Base-by-base conservation (phyloP, 495 filamentous ascomycete genomes). In the Hypoxylon trugodes region DNA sequence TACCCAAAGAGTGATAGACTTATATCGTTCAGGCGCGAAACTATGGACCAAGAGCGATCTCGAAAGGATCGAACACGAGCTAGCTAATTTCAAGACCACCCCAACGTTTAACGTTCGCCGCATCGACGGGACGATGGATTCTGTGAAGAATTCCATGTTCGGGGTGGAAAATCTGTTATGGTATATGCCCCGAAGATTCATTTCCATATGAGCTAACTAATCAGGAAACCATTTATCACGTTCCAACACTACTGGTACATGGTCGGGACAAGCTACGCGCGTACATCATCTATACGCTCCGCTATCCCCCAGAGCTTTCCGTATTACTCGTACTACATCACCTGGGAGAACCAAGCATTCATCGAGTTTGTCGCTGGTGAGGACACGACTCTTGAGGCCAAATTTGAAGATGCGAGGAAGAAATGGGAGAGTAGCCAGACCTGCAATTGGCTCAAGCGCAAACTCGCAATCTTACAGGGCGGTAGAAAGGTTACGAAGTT, bases 61-160 rank as follows among this genome's bases (percentile, higher is more conserved):
- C 9, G 15, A 48, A 30, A n/a, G 43, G 2, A 28, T 63, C 9
- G 45, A 56, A 8, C 3, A 43, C 4, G 35, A 63, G 37, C 59
- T 63, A 21, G 8, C 28, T 10, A 24, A 56, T 3, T 63, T 2
- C 26, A 25, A 8, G 6, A 13, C 8, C 7, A 15, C 7, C 6
- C 28, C 19, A 41, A 40, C 42, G n/a, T 55, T 63, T n/a, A 37
- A 42, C 4, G 36, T 63, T 51, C 59, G 59, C 19, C 51, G 45
- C 24, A 37, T 38, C 16, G 51, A 63, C 15, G 59, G 45, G 12
- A 30, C 32, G n/a, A 12, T 8, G 13, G 18, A 38, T 12, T 32
- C 24, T 19, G 38, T 53, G 3, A 46, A 40, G 9, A 61, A 53
- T 24, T 41, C 47, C 2, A 59, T 50, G 56, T 22, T 19, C 37